Base-by-base conservation (phyloP, 2,329 filamentous ascomycete species). In the Sporothrix humicola region DNA sequence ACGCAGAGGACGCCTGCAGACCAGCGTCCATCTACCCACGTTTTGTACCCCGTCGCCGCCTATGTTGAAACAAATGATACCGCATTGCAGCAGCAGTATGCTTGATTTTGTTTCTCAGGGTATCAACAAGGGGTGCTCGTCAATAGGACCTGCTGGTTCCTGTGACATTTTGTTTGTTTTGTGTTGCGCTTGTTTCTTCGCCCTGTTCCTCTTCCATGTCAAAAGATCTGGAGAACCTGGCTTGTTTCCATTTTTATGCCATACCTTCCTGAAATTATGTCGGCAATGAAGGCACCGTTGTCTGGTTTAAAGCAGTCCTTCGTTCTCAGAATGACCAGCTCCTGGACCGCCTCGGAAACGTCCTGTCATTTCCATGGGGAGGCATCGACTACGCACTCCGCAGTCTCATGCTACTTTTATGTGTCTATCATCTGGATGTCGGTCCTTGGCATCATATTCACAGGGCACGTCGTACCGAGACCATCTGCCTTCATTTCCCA, bases 21-120 rank as follows among this genome's bases (percentile, higher is more conserved):
- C 31, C 31, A 37, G 7, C 3, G 31, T 37, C 31, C 31, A 37
- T 7, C 31, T 37, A 7, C 31, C 4, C 4, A 37, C 31, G 31
- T 37, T 6, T 3, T 7, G 31, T 37, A 37, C 31, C 31, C 31
- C 31, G 31, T 37, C 10, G 15, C 31, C 10, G 31, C 26, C 17
- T 37, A 13, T 31, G 37, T 65, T 65, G 61, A 65, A 46, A 65
- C 61, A 46, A 46, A 46, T 65, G 26, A 7, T 12, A 61, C 58
- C 13, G 17, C 58, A 42, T 31, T 61, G 31, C 26, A 61, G 31
- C n/a, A 61, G 7, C 31, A 37, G 31, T 7, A 7, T 37, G 31
- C 7, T 37, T 37, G 31, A 37, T 37, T 37, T 37, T 37, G 31
- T 37, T 37, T 37, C 31, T 37, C 31, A 5, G 31, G 31, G 31